Evolutionary conservation across 108 stramenopile genomes (phyloP).

Genomic region (Mediolabrus comicus): DNA sequence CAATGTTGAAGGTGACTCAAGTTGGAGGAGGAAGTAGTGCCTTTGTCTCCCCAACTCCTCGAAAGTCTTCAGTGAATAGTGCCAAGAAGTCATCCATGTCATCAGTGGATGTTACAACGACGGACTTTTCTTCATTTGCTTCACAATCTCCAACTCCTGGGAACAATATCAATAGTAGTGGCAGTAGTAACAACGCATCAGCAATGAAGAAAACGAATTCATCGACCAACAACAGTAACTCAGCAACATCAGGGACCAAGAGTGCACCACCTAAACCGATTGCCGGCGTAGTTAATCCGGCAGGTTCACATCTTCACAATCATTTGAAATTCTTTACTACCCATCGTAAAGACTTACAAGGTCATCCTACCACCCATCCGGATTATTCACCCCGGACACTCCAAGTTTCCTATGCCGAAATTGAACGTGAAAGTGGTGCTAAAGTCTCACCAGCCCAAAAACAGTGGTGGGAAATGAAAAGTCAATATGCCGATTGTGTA

Average conservation of each 20-base stretch:
- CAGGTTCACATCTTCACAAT: slow-evolving; percentile 91
- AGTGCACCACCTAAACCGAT: slow-evolving; percentile 2
- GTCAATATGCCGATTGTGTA: slow-evolving; percentile 94
- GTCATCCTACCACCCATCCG: slow-evolving; percentile 65
- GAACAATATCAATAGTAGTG: background rate
- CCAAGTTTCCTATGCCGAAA: slow-evolving; percentile 53
- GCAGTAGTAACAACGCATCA: background rate
- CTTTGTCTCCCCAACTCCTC: slow-evolving; percentile 31
- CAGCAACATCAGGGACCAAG: background rate
- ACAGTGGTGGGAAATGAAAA: slow-evolving; percentile 99
- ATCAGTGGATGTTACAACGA: slow-evolving; percentile 1
- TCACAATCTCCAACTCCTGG: slow-evolving; percentile 10
- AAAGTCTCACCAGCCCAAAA: slow-evolving; percentile 86
- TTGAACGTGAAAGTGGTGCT: slow-evolving; percentile 21
- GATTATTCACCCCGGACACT: slow-evolving; percentile 90
- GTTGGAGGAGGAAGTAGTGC: background rate
- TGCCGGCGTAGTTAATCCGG: slow-evolving; percentile 59
- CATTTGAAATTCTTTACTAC: slow-evolving; percentile 73
- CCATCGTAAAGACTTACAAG: slow-evolving; percentile 67
- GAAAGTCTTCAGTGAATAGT: slow-evolving; percentile 6
- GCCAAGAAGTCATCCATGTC: slow-evolving; percentile 4
- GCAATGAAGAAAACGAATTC: no score
- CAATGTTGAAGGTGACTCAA: slow-evolving; percentile 8
- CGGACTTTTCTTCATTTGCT: slow-evolving; percentile 24
- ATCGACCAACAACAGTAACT: slow-evolving; percentile 8